Percentiles rank a stretch among this genome's conserved stretches.
These are phyloP conservation scores for Penicillium psychrosexuale DNA, from an alignment of 2,329 filamentous ascomycete genomes.

Conservation along the genomic window DNA sequence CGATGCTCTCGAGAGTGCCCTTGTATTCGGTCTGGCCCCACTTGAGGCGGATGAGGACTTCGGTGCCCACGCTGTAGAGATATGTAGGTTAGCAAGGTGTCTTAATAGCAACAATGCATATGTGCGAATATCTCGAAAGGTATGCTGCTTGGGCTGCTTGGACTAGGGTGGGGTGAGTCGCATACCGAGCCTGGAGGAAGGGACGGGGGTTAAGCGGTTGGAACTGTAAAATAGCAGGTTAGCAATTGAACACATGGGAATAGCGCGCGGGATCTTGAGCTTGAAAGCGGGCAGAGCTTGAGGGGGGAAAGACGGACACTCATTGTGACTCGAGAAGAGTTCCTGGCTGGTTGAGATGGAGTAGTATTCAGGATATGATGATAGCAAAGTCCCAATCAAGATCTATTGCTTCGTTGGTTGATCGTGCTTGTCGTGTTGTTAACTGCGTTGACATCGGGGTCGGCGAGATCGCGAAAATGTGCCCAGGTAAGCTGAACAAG, in stretches of 20 bases:
- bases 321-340: conserved; percentile 23
- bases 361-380: background rate
- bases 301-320: conserved; percentile 27
- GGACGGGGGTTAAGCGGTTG: conserved; percentile 95
- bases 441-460: conserved; percentile 16
- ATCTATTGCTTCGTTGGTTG: conserved; percentile 4
- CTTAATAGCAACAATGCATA: background rate
- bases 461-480: conserved; percentile 34
- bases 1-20: conserved; percentile 84
- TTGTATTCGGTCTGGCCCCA: conserved; percentile 99
- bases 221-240: conserved; percentile 54
- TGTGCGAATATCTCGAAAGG: background rate
- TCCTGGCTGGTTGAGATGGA: background rate
- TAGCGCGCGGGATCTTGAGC: conserved; percentile 1
- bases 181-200: conserved; percentile 87
- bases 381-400: background rate
- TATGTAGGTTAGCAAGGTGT: background rate
- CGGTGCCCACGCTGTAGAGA: conserved; percentile 70
- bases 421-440: conserved; percentile 15
- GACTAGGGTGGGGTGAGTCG: conserved; percentile 23
- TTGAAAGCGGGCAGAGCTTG: conserved; percentile 3
- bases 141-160: background rate
- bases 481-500: conserved; percentile 22
- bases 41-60: conserved; percentile 89
- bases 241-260: conserved; percentile 1